These are phyloP conservation scores for Diaporthe velutina DNA, from an alignment of 2,329 filamentous ascomycete genomes.

Conservation along the genomic window DNA sequence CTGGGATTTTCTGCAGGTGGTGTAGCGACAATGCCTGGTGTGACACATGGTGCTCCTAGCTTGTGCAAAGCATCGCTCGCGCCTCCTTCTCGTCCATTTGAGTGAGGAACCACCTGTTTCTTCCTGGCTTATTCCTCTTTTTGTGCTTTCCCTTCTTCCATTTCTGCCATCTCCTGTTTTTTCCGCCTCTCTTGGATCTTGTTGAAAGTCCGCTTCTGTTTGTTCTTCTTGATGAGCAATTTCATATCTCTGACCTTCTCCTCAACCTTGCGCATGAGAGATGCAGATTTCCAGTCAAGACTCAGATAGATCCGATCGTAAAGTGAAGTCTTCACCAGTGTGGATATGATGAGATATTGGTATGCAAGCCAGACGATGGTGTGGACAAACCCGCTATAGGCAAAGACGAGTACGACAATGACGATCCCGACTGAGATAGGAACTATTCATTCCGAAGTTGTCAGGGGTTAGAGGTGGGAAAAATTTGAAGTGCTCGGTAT, in stretches of 20 bases:
- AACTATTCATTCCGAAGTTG: not conserved
- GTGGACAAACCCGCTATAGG: not conserved
- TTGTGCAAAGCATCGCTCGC: not conserved
- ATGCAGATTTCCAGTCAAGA: not conserved
- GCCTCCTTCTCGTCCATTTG: not conserved
- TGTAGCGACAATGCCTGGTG: not conserved
- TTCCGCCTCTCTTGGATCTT: not conserved
- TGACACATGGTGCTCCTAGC: not conserved
- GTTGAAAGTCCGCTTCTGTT: not conserved
- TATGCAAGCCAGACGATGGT: slow-evolving; percentile 16
- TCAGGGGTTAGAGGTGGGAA: not conserved
- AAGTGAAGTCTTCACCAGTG: not conserved
- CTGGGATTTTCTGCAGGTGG: not conserved
- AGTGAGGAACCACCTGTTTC: not conserved
- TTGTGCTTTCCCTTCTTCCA: not conserved
- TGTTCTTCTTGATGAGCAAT: not conserved
- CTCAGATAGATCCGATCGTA: not conserved
- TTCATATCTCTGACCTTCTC: slow-evolving; percentile 8
- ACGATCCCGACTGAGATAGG: slow-evolving; percentile 2
- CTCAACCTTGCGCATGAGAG: not conserved
- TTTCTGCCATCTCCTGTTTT: not conserved
- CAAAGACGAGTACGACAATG: slow-evolving; percentile 1
- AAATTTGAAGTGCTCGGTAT: not conserved
- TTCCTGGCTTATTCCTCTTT: not conserved
- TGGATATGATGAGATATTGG: not conserved